phyloP scores from a whole-genome alignment of 306 rosid species.

The Quercus aquifolioides region DNA sequence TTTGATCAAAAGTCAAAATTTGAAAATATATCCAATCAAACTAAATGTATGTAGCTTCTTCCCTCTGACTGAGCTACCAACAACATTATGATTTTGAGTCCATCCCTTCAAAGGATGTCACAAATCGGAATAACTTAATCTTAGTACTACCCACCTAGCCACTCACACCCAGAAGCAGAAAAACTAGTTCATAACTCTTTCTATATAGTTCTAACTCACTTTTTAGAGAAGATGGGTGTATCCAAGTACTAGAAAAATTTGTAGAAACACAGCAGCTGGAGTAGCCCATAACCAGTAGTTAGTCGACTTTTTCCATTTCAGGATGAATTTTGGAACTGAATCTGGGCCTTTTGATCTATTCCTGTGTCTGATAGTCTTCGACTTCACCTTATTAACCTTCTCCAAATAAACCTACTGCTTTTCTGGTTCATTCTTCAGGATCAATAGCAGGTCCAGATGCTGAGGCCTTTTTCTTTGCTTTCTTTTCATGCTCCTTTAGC shows the following conservation, averaged over 20 bases:
- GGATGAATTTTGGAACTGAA: constrained; percentile 47
- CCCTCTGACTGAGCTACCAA: constrained; percentile 31
- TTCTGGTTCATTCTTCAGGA: constrained; percentile 52
- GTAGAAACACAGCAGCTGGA: constrained; percentile 48
- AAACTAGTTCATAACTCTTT: constrained; percentile 33
- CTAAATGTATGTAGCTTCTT: constrained; percentile 31
- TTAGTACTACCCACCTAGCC: constrained; percentile 32
- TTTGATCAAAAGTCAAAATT: constrained; percentile 32
- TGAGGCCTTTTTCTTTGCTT: constrained; percentile 68
- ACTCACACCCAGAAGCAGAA: constrained; percentile 18
- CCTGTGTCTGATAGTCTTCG: constrained; percentile 34
- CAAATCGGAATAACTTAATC: constrained; percentile 45
- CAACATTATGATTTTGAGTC: constrained; percentile 41
- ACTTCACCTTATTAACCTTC: constrained; percentile 46
- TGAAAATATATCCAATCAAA: constrained; percentile 34
- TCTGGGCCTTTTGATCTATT: constrained; percentile 51
- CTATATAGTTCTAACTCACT: constrained; percentile 25
- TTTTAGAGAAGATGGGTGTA: constrained; percentile 51
- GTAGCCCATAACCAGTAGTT: constrained; percentile 69
- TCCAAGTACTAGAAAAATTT: constrained; percentile 48
- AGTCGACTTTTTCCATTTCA: constrained; percentile 65
- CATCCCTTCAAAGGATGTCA: constrained; percentile 46
- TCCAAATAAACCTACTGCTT: constrained; percentile 19
- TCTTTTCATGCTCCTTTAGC: constrained; percentile 87
- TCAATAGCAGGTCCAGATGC: constrained; percentile 25